Base-by-base conservation (phyloP, 2,329 filamentous ascomycete genomes). In the Tolypocladium ovalisporum region DNA sequence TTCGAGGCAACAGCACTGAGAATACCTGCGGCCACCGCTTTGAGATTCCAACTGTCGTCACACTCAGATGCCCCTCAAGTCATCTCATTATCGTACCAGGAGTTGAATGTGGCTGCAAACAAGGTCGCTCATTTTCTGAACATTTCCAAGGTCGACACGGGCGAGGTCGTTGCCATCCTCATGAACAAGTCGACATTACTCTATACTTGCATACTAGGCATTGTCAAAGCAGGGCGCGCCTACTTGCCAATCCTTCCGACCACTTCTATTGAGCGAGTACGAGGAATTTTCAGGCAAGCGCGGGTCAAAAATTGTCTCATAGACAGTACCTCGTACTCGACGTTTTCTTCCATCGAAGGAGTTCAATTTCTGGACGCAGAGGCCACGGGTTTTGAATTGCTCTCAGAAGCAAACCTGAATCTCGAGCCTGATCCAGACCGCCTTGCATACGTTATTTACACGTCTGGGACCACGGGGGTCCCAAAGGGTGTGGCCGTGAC, bases 401-500 rank as follows among this genome's bases (percentile, higher is more conserved):
- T 75, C 51, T 60, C 71, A 1, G 57, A 61, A 1, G 55, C 67
- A 0, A 79, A 82, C 49, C 62, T 76, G 1, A 58, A 66, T 1
- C 68, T 75, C 1, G 53, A 64, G 0, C 69, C 75, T 4, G 67
- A 79, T 52, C 72, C 75, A 0, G 74, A 77, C 1, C 74, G 83
- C 17, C 67, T 89, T 2, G 86, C 89, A 8, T 95, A 95, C 67
- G 82, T 88, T 22, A 85, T 95, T 1, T 95, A 89, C 68, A 95
- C 89, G 0, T 91, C 88, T 29, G 91, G 91, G 4, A 93, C 87
- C 42, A 95, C 90, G 0, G 90, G 89, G 0, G 76, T 75, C 1
- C 90, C 89, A 0, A 95, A 96, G 66, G 89, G 89, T 2, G 87
- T 96, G 3, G 78, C 88, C 4, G 80, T 96, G 24, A 90, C 88